phyloP scores from a whole-genome alignment of 345 rosid genomes.

The Brassica rapa region DNA sequence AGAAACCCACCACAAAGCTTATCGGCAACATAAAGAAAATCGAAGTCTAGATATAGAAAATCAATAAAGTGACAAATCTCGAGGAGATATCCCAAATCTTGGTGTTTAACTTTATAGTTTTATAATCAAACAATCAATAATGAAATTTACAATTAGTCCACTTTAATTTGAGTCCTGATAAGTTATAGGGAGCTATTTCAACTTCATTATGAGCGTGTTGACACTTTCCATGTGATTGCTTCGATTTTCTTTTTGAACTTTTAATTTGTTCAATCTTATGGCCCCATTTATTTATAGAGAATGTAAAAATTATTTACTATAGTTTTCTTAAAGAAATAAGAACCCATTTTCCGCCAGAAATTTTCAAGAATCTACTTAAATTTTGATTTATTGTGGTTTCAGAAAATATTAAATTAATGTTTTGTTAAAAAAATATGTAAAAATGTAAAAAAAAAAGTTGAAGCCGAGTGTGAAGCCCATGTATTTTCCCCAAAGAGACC shows the following conservation, averaged over 20 bases:
- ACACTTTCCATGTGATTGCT: neutral
- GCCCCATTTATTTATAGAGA: neutral
- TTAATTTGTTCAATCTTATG: neutral
- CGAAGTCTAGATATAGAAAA: constrained; percentile 10
- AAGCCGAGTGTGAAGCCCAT: neutral
- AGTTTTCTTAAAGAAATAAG: neutral
- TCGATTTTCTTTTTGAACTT: neutral
- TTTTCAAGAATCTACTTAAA: neutral
- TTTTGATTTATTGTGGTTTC: neutral
- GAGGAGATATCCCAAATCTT: constrained; percentile 31
- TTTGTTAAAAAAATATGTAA: neutral
- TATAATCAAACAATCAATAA: neutral
- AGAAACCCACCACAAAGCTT: constrained; percentile 38
- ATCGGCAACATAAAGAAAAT: constrained; percentile 29
- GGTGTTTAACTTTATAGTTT: constrained; percentile 15
- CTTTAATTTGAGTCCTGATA: neutral
- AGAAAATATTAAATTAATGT: neutral
- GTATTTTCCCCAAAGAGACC: neutral
- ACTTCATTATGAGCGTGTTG: neutral
- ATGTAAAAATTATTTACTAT: neutral
- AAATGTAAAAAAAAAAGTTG: neutral
- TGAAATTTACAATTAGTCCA: neutral
- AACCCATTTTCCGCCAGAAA: neutral
- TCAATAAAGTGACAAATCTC: constrained; percentile 20
- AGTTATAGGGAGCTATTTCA: neutral